Conservation (phyloP, 768 basidiomycete genomes). For the Mycena polygramma region DNA sequence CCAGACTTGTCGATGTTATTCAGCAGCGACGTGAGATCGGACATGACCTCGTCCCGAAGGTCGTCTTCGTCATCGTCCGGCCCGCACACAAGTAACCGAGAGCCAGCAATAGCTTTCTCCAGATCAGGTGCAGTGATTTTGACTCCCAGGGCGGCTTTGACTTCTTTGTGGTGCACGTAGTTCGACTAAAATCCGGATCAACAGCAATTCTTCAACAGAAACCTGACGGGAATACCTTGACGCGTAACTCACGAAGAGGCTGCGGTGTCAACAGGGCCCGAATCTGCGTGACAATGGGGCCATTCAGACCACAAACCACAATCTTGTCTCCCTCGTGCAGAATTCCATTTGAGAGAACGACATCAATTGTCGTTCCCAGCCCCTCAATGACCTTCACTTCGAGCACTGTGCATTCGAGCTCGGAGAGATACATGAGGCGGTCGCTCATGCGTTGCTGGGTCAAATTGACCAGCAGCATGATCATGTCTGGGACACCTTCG, state of each 20-base stretch:
- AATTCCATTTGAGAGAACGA: constrained; percentile 94
- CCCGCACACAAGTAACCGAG: constrained; percentile 90
- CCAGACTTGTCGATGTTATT: constrained; percentile 95
- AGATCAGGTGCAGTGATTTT: constrained; percentile 96
- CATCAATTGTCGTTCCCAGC: constrained; percentile 97
- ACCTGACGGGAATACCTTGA: constrained; percentile 76
- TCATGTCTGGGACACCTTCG: constrained; percentile 99
- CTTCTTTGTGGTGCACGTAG: constrained; percentile 97
- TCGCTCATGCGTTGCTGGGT: constrained; percentile 99
- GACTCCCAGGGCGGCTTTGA: constrained; percentile 96
- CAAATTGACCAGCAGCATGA: constrained; percentile 96
- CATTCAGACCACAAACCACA: constrained; percentile 96
- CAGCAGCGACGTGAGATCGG: constrained; percentile 89
- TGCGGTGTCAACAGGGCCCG: constrained; percentile 96
- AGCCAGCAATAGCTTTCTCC: constrained; percentile 98
- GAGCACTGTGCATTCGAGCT: constrained; percentile 96
- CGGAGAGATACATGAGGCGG: constrained; percentile 96
- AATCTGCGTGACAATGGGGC: constrained; percentile 95
- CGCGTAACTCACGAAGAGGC: constrained; percentile 92
- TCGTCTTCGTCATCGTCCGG: constrained; percentile 98
- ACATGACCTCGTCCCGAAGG: constrained; percentile 95
- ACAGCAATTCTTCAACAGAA: constrained; percentile 26
- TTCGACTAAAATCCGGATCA: constrained; percentile 71
- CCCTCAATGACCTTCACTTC: constrained; percentile 99
- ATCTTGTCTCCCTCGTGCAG: constrained; percentile 93